Base-by-base conservation (phyloP, 495 filamentous ascomycete genomes). In the Hypomontagnella monticulosa region DNA sequence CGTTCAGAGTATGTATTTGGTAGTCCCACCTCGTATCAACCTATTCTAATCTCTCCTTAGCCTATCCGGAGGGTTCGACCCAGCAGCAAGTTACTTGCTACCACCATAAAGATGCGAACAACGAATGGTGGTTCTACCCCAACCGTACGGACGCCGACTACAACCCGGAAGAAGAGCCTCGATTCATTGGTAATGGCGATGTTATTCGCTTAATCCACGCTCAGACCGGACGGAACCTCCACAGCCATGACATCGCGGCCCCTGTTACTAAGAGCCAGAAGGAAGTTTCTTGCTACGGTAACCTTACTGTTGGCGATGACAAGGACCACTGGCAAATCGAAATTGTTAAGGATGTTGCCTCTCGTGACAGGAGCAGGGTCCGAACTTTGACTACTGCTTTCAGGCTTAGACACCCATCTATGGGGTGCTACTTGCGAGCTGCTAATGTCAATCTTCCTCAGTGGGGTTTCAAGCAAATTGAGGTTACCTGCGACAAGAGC, bases 381-480 rank as follows among this genome's bases (percentile, higher is more conserved):
- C 90, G 95, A 60, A 99, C 95, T 14, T 83, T 99, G 65, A 99
- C 96, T 12, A 94, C 96, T 4, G 88, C 91, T 6, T 98, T 99
- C 84, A 87, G 95, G 49, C 81, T 99, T 34, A 93, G 85, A 76
- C 93, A 98, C 71, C 85, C 87, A 34, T 82, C 85, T 43, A 81
- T 98, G 55, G 92, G 92, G 54, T 99, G 95, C 76, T 99, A 98
- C 74, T 84, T 99, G 19, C 88, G 96, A 55, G 95, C 95, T 55
- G 96, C 94, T 64, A 99, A 97, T 69, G 89, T 93, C 70, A 98
- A 98, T 75, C 84, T 99, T 54, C 95, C 95, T 18, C 95, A 98
- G 72, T 99, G 95, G 95, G 95, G 95, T 60, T 99, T 99, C 85
- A 99, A 99, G 81, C 95, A 99, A 76, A 98, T 98, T 69, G 95